These are phyloP conservation scores for Rhododendron vialii DNA, from an alignment of 148 eudicot genomes.

Conservation along the genomic window DNA sequence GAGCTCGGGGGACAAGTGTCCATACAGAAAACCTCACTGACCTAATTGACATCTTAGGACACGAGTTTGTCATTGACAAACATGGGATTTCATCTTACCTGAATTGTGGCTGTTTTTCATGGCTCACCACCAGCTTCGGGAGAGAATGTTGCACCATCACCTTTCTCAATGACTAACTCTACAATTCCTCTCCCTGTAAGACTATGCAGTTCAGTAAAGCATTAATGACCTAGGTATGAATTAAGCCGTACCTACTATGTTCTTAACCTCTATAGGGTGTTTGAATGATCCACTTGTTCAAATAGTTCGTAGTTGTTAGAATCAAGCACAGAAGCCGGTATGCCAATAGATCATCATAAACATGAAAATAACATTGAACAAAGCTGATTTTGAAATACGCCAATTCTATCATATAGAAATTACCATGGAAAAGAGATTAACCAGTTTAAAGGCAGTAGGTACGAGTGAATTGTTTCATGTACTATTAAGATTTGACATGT, in stretches of 20 bases:
- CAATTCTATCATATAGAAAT: not conserved
- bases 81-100: slow-evolving; percentile 27
- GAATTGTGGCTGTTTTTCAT: slow-evolving; percentile 60
- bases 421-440: not conserved
- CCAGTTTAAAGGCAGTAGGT: not conserved
- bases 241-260: not conserved
- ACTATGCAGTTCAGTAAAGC: slow-evolving; percentile 27
- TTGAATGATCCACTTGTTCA: not conserved
- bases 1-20: not conserved
- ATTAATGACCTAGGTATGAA: slow-evolving; percentile 3
- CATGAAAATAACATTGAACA: not conserved
- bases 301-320: not conserved
- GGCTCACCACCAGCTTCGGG: slow-evolving; percentile 75
- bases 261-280: not conserved
- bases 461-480: not conserved
- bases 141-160: slow-evolving; percentile 76
- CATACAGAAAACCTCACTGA: not conserved
- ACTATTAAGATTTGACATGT: not conserved
- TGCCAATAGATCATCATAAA: not conserved
- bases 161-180: slow-evolving; percentile 73
- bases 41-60: not conserved
- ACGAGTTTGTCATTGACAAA: not conserved
- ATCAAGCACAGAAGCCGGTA: not conserved
- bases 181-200: slow-evolving; percentile 71
- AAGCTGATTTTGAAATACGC: not conserved